phyloP scores from a whole-genome alignment of 768 basidiomycete genomes.

The Phaeolepiota aurea region DNA sequence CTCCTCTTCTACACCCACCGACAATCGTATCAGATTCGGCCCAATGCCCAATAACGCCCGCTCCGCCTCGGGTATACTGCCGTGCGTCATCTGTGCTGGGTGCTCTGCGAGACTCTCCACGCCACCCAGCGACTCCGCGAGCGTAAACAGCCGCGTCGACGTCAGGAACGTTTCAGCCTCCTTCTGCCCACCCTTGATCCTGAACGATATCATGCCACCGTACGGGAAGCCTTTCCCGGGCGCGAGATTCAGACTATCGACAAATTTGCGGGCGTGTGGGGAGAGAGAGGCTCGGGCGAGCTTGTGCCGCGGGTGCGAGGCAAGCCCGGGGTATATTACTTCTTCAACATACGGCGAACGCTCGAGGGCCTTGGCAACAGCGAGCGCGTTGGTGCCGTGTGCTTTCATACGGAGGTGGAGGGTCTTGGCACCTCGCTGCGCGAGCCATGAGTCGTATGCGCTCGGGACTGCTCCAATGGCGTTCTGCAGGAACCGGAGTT shows the following conservation, averaged over 20 bases:
- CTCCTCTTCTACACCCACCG: constrained; percentile 83
- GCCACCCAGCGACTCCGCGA: constrained; percentile 88
- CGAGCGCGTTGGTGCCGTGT: constrained; percentile 79
- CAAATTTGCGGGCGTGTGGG: constrained; percentile 61
- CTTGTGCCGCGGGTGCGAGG: constrained; percentile 54
- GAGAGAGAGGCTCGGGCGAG: constrained; percentile 57
- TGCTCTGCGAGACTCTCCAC: constrained; percentile 89
- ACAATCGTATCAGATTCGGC: constrained; percentile 68
- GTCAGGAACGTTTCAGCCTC: constrained; percentile 66
- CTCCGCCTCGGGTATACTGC: constrained; percentile 60
- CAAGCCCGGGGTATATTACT: constrained; percentile 83
- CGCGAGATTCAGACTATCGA: constrained; percentile 26
- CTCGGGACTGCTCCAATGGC: constrained; percentile 80
- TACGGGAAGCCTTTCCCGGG: constrained; percentile 68
- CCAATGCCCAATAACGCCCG: constrained; percentile 68
- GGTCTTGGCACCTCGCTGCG: constrained; percentile 87
- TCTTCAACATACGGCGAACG: constrained; percentile 53
- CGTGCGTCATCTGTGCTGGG: constrained; percentile 87
- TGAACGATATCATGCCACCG: constrained; percentile 87
- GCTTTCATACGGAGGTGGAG: constrained; percentile 81
- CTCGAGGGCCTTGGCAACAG: constrained; percentile 57
- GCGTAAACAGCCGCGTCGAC: constrained; percentile 55
- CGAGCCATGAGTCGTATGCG: constrained; percentile 84
- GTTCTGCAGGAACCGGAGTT: constrained; percentile 84
- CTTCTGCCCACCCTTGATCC: constrained; percentile 44